phyloP scores from a whole-genome alignment of 2,329 filamentous ascomycete species.

The Fusarium nisikadoi region DNA sequence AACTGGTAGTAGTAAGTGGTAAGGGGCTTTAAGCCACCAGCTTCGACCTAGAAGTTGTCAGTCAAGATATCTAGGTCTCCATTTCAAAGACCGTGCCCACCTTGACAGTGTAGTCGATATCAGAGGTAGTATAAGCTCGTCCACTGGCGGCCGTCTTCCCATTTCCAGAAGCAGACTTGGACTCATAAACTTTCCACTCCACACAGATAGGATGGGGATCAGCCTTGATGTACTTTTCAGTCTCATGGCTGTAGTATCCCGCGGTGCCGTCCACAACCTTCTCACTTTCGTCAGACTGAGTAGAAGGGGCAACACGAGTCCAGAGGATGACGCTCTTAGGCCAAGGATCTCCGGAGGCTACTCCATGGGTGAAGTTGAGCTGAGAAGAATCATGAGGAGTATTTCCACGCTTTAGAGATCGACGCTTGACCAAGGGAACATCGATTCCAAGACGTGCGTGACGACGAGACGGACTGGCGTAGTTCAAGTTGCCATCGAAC shows the following conservation, averaged over 20 bases:
- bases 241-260: conserved; percentile 60
- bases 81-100: conserved; percentile 46
- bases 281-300: conserved; percentile 58
- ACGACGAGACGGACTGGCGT: conserved; percentile 72
- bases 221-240: conserved; percentile 52
- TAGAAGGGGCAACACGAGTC: conserved; percentile 59
- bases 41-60: conserved; percentile 65
- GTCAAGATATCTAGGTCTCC: rapidly evolving
- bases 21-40: conserved; percentile 68
- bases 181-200: conserved; percentile 66
- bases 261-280: conserved; percentile 50
- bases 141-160: conserved; percentile 63
- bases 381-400: conserved; percentile 28
- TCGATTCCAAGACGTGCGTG: conserved; percentile 72
- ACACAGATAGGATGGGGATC: conserved; percentile 69
- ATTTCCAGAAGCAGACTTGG: conserved; percentile 51
- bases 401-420: conserved; percentile 23
- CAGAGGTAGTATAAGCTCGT: conserved; percentile 73
- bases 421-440: conserved; percentile 55
- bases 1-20: conserved; percentile 78
- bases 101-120: conserved; percentile 81
- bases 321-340: conserved; percentile 68
- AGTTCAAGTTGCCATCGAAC: conserved; percentile 68
- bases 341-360: conserved; percentile 61
- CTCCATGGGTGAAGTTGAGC: conserved; percentile 73